Base-by-base conservation (phyloP, 179 eudicot genomes). In the Silene vulgaris region DNA sequence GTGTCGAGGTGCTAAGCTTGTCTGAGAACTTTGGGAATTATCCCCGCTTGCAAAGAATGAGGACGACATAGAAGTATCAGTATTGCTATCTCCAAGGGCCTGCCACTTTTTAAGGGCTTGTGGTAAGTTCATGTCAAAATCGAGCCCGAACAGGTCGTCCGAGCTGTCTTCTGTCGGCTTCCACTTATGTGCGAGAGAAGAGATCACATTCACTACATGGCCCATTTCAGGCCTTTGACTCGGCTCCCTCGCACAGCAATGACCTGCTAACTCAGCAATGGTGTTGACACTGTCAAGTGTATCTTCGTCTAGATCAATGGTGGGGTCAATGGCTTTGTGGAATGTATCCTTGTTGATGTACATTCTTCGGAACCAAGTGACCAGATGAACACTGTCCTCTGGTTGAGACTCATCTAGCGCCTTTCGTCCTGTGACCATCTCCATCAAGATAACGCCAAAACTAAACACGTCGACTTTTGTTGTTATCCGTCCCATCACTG, bases 51-150 rank as follows among this genome's bases (percentile, higher is more conserved):
- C 82, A 65, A 73, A 59, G 77, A 75, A 82, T 6, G 83, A 79
- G 2, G 87, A 79, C 4, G 87, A 79, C 4, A 83, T 76, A 43
- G 85, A 81, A 28, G 23, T 28, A 28, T 75, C 80, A 0, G 54
- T 57, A 59, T 30, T 73, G 65, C 71, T 69, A 45, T 76, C 74
- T 20, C 84, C 82, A 6, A 66, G 48, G 1, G 84, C 81, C 78
- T 85, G 86, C 88, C 86, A 83, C 61, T 81, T 85, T 81, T 83
- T 81, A 11, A 85, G 81, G 14, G 88, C 85, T 67, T 83, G 84
- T 2, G 88, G 86, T 60, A 83, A 69, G 66, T 64, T 80, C 86
- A 83, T 76, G 29, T 79, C 82, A 0, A 81, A 65, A 56, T 85
- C 86, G 8, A 85, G 81, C 48, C 84, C 84, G 12, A 71, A 79